Base-by-base conservation (phyloP, 2,329 filamentous ascomycete genomes). In the Cladosporium sp. region DNA sequence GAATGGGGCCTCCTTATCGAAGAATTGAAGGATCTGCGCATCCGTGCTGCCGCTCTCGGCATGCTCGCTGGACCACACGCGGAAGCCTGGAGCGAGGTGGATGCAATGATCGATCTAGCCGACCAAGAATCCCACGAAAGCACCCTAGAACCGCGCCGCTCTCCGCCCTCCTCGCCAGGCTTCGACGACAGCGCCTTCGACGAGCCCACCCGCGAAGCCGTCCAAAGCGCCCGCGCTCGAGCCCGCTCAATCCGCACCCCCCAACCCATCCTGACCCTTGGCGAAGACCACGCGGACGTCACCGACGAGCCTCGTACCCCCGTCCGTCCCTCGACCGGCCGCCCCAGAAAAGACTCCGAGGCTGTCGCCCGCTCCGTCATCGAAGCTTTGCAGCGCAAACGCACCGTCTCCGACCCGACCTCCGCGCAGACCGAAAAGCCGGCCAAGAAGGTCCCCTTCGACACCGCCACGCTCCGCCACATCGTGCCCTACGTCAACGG, bases 31-130 rank as follows among this genome's bases (percentile, higher is more conserved):
- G 83, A 87, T 54, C 74, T 93, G 11, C 85, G 85, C 55, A 77
- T 84, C 10, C 81, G 87, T 37, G 88, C 84, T 5, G 79, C 81
- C 14, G 79, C 84, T 42, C 79, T 89, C 64, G 77, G 83, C 38
- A 78, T 92, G 63, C 69, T 82, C 13, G 72, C 79, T 54, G 85
- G 86, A 6, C 66, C 77, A 5, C 77, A 83, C 18, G 76, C 77
- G 10, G 72, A 60, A 10, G 74, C 87, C 43, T 95, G 87, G 87
- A 82, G 83, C 61, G 87, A 93, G 66, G 88, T 89, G 1, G 87
- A 93, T 66, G 87, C 87, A 11, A 91, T 95, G 70, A 93, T 95
- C 65, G 86, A 87, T 33, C 74, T 95, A n/a, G 89, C 88, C 43
- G 83, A 83, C 43, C 75, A 84, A 57, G 81, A 84, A 59, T 79